phyloP scores from a whole-genome alignment of 2,329 filamentous ascomycete genomes.

The Beauveria rudraprayagi region DNA sequence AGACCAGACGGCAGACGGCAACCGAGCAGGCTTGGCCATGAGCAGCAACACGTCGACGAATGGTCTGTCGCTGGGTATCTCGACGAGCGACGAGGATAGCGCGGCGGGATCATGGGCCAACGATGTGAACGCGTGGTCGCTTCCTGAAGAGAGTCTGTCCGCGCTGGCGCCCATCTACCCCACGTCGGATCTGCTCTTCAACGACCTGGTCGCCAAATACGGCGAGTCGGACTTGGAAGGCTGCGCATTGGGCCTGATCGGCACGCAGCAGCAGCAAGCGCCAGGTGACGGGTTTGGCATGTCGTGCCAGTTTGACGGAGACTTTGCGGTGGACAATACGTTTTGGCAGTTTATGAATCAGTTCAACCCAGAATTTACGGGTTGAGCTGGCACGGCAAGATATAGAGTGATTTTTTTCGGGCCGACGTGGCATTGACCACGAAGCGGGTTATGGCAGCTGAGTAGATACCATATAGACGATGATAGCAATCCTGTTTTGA shows the following conservation, averaged over 20 bases:
- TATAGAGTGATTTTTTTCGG: too few species aligned
- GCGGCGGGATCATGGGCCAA: conserved; percentile 2
- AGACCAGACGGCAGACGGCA: not conserved
- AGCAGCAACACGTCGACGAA: not conserved
- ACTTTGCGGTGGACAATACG: conserved; percentile 42
- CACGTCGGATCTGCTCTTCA: conserved; percentile 48
- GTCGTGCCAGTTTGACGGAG: conserved; percentile 45
- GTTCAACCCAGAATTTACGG: conserved; percentile 4
- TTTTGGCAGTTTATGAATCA: conserved; percentile 48
- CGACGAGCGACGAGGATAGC: conserved; percentile 10
- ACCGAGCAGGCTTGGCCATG: not conserved
- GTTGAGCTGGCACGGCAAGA: not conserved
- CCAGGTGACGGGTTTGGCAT: conserved; percentile 12
- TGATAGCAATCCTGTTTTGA: not conserved
- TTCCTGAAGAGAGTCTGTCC: conserved; percentile 29
- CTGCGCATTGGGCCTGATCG: not conserved
- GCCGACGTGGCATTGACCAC: too few species aligned
- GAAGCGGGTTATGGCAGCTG: not conserved
- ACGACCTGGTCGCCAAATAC: conserved; percentile 41
- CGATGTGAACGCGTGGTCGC: conserved; percentile 8
- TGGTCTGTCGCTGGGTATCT: not conserved
- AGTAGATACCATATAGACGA: not conserved
- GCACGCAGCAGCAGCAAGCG: conserved; percentile 2
- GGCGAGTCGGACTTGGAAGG: conserved; percentile 15
- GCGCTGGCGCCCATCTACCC: conserved; percentile 48